Evolutionary conservation across 129 eudicot species (phyloP).

Genomic region (Lactuca saligna): DNA sequence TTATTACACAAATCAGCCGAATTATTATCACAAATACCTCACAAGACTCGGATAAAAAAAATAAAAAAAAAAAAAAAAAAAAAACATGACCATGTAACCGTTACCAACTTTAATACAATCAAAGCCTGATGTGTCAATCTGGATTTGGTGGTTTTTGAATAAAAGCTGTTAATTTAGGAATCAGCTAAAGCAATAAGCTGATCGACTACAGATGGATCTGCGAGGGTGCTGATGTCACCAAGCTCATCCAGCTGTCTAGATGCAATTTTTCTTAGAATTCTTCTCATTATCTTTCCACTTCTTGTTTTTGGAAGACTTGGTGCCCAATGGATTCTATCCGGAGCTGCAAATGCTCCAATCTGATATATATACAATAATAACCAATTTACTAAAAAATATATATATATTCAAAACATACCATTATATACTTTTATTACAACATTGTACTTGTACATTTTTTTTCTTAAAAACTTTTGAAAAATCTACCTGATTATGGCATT

Average conservation of each 20-base stretch:
- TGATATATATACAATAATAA: constrained; percentile 31
- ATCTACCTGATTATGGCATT: no score
- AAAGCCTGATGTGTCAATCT: no score
- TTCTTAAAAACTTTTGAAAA: background rate
- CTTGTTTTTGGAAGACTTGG: constrained; percentile 97
- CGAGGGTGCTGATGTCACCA: constrained; percentile 92
- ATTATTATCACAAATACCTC: background rate
- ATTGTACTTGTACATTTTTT: background rate
- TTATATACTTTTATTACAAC: no score
- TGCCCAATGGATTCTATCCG: constrained; percentile 97
- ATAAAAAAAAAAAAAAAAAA: no score
- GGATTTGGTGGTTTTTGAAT: no score
- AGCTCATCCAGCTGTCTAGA: constrained; percentile 86
- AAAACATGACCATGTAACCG: background rate
- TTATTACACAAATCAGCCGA: background rate
- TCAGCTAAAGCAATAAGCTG: constrained; percentile 88
- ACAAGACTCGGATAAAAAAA: background rate
- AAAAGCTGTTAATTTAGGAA: constrained; percentile 12
- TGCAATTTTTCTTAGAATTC: constrained; percentile 92
- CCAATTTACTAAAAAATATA: background rate
- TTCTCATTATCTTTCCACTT: constrained; percentile 98
- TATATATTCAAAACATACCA: no score
- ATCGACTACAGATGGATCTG: constrained; percentile 87
- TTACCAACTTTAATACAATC: background rate
- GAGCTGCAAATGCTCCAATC: constrained; percentile 99